phyloP scores from a whole-genome alignment of 192 early-diverging fungal genomes.

The Mortierella hygrophila region DNA sequence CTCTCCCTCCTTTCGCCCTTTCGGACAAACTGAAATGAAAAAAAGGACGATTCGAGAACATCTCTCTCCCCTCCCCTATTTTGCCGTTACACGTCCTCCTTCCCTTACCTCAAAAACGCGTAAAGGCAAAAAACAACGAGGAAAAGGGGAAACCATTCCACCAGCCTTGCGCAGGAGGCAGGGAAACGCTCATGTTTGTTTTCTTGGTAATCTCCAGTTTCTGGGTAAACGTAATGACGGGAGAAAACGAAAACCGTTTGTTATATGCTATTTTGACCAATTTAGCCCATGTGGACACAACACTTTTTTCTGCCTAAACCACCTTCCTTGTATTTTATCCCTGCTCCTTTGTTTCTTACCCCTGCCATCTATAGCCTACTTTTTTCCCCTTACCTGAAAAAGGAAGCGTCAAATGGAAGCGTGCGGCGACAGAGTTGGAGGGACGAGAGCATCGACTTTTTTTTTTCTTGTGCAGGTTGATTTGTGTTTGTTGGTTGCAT shows the following conservation, averaged over 20 bases:
- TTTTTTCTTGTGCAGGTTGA: neutral
- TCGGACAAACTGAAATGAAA: neutral
- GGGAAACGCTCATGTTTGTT: neutral
- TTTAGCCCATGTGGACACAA: neutral
- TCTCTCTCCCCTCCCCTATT: neutral
- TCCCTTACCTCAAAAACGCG: neutral
- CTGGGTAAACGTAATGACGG: neutral
- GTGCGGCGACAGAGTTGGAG: neutral
- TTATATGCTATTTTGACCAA: neutral
- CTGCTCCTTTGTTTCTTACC: neutral
- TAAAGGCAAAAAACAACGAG: neutral
- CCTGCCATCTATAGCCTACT: neutral
- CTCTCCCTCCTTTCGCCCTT: neutral
- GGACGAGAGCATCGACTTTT: neutral
- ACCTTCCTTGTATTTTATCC: neutral
- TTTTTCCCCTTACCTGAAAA: neutral
- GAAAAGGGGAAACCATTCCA: neutral
- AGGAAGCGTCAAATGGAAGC: neutral
- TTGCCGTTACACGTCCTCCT: neutral
- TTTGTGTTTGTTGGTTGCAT: neutral
- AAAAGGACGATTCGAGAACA: slow-evolving; percentile 3
- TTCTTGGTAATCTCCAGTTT: neutral
- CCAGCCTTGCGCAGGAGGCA: neutral
- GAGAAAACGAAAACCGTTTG: neutral
- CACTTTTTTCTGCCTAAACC: neutral